Evolutionary conservation across 768 basidiomycete genomes (phyloP), one percentile per base, ranked within the genome.

Genomic region (Strobilomyces confusus): DNA sequence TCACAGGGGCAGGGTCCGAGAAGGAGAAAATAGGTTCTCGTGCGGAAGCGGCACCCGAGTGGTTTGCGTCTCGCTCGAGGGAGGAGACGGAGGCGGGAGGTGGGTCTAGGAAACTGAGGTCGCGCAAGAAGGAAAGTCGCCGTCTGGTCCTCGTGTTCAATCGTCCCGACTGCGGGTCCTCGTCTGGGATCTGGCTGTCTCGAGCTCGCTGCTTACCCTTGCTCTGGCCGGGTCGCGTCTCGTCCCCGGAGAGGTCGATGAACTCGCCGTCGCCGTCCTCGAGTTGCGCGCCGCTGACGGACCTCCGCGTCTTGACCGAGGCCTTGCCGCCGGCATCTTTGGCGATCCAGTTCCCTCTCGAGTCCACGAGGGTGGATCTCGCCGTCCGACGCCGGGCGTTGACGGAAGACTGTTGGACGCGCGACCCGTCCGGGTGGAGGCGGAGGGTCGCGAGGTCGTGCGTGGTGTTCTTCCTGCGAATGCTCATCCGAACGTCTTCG

Each of bases 381-480:
- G 73, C 71, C 29, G 67, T 72, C 51, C 73, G 69, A 7, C 59
- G 63, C 23, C 65, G 61, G 2, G 64, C 54, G 38, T 77, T 80
- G 5, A 48, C 57, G 4, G 73, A 63, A n/a, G 68, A 67, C 52
- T 74, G 79, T 41, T 76, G 71, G 5, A 87, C 81, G 37, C 86
- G 81, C 22, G 75, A 75, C 6, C 85, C 86, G 60, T 86, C 80
- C 20, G 80, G 78, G 54, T 82, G 85, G 4, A 89, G 64, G 32
- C 83, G 79, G n/a, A 88, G 79, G 40, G 77, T 75, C 0, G 86
- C 74, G 33, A 81, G 75, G 63, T 89, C 87, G 64, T 81, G 84
- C 19, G 86, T 78, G 1, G 85, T 86, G 55, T 71, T 82, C 48
- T 69, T 64, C 43, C 69, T 66, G 11, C 70, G 66, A 46, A 70